Conservation (phyloP, 2,329 filamentous ascomycete species). For the Cladosporium austrohemisphaericum region DNA sequence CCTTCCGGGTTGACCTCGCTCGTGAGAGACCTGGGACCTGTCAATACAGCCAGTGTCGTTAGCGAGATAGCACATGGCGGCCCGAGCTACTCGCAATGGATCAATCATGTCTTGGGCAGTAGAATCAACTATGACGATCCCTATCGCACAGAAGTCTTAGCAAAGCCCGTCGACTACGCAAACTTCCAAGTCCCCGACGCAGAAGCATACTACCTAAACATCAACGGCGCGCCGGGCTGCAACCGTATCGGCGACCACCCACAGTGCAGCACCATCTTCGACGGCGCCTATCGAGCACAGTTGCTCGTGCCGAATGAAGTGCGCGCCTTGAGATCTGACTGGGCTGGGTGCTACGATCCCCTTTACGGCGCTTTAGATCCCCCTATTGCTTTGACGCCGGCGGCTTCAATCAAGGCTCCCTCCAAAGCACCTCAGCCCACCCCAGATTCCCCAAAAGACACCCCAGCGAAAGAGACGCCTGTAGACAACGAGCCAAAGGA, state of each 20-base stretch:
- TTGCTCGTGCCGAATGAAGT: slow-evolving; percentile 2
- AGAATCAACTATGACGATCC: not conserved
- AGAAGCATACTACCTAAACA: slow-evolving; percentile 12
- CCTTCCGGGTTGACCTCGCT: not conserved
- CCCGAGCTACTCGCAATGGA: slow-evolving; percentile 7
- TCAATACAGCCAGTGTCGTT: slow-evolving; percentile 13
- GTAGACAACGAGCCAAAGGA: not conserved
- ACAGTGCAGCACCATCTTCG: slow-evolving; percentile 14
- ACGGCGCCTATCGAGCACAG: slow-evolving; percentile 9
- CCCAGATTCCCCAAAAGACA: not conserved
- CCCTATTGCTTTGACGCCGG: slow-evolving; percentile 11
- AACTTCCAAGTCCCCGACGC: slow-evolving; percentile 1
- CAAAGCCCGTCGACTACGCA: not conserved
- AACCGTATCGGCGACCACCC: slow-evolving; percentile 11
- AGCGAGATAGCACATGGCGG: slow-evolving; percentile 13
- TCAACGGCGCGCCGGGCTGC: slow-evolving; percentile 12
- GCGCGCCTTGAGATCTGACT: slow-evolving; percentile 2
- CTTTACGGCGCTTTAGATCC: slow-evolving; percentile 9
- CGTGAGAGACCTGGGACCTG: slow-evolving; percentile 10
- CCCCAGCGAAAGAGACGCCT: not conserved
- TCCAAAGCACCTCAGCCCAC: not conserved
- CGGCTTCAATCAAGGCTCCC: not conserved
- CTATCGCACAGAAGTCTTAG: not conserved
- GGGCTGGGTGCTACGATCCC: slow-evolving; percentile 6
- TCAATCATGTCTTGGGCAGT: not conserved